phyloP scores from a whole-genome alignment of 176 grass and related monocot genomes.

The Rhynchospora pubera region DNA sequence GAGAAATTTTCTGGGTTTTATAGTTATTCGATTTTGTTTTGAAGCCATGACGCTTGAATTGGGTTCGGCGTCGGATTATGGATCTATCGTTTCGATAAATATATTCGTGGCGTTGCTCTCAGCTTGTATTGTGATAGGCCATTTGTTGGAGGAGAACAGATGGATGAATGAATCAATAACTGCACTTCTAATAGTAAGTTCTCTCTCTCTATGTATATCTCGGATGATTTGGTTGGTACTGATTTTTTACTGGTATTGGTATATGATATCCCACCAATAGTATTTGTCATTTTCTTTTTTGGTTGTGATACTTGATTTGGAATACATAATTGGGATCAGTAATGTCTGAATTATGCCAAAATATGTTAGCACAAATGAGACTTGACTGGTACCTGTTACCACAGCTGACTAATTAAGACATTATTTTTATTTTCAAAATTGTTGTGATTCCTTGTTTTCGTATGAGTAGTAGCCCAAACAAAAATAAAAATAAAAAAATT shows the following conservation, averaged over 20 bases:
- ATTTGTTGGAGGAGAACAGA: slow-evolving; percentile 68
- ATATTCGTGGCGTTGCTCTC: slow-evolving; percentile 64
- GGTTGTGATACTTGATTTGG: not conserved
- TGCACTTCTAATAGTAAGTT: slow-evolving; percentile 60
- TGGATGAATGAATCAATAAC: slow-evolving; percentile 91
- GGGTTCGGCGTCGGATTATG: slow-evolving; percentile 45
- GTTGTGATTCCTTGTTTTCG: not conserved
- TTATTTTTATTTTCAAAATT: not conserved
- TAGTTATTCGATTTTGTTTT: not conserved
- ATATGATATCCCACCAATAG: not conserved
- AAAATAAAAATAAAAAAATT: not conserved
- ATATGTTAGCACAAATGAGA: not conserved
- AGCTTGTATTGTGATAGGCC: slow-evolving; percentile 68
- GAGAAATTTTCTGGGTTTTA: not conserved
- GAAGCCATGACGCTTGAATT: slow-evolving; percentile 11
- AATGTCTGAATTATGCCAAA: not conserved
- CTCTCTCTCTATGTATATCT: not conserved
- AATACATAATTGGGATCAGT: not conserved
- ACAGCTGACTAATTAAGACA: not conserved
- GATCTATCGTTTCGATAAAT: slow-evolving; percentile 51
- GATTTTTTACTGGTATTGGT: not conserved
- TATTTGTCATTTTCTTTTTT: not conserved
- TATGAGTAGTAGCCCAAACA: too few species aligned
- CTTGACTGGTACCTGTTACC: not conserved
- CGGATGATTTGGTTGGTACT: not conserved